Evolutionary conservation across 2,329 filamentous ascomycete genomes (phyloP), one percentile per base, ranked within the genome.

Genomic region (Tolypocladium tundrense): DNA sequence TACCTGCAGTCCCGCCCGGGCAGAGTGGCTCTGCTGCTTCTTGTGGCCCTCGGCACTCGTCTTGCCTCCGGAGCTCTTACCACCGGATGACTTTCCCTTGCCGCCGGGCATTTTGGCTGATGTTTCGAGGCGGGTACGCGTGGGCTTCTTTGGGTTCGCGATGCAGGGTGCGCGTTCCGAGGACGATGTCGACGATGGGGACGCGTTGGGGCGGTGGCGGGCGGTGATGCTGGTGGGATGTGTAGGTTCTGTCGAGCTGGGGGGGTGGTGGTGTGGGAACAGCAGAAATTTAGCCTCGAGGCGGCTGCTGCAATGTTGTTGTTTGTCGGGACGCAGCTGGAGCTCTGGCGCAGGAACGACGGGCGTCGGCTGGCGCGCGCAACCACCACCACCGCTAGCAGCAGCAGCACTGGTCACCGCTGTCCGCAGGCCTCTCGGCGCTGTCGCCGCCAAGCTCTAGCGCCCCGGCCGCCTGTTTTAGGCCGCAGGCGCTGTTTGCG

Each of bases 1-100:
- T 81, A 97, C 92, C 88, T 97, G 92, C 67, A 97, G 84, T 72
- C 92, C 92, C 73, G 92, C 92, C 76, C 94, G 92, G 71, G 91
- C 90, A 68, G 91, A 96, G 81, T 96, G 92, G 79, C 94, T 96
- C 79, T 95, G 90, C 71, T 90, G 88, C 81, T 96, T 96, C 79
- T 89, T 90, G 72, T 86, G 78, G 57, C 82, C 83, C 65, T 86
- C 87, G 68, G 70, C 77, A 60, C 78, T 78, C 54, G 79, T 81
- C 81, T 94, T 94, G 67, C 90, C 89, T 68, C 90, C 90, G 59
- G 88, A 82, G 73, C 78, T 92, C 86, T 95, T 96, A 72, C 92
- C 92, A 69, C 92, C 91, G 67, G 88, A 84, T 63, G 87, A 90
- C 81, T 91, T 95, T 83, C 92, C 92, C 83, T 97, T 97, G 79